Conservation (phyloP, 2,329 filamentous ascomycete species). For the Fusarium papillatum region DNA sequence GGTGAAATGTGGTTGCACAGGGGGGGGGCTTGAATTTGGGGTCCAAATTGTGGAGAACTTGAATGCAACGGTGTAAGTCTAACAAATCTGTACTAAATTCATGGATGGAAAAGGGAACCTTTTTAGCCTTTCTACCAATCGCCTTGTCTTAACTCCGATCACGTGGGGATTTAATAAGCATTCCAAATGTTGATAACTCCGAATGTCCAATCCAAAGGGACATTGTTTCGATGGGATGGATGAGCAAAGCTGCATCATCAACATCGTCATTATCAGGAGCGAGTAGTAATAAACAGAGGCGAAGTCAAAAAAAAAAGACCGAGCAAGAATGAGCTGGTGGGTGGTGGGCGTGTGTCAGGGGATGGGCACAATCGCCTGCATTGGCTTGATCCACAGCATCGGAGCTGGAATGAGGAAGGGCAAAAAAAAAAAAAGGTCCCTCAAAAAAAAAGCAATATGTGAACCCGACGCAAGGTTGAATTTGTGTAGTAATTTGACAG, state of each 20-base stretch:
- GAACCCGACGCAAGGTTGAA: conserved; percentile 16
- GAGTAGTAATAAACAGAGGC: not conserved
- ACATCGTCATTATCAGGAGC: not conserved
- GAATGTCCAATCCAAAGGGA: not conserved
- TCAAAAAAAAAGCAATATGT: conserved; percentile 8
- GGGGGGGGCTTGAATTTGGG: conserved; percentile 13
- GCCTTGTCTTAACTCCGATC: conserved; percentile 11
- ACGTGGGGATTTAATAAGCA: not conserved
- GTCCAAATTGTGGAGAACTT: conserved; percentile 1
- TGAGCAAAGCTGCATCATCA: not conserved
- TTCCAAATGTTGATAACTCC: not conserved
- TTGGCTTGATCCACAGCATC: conserved; percentile 30
- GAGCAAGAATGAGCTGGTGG: not conserved
- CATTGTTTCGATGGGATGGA: conserved; percentile 5
- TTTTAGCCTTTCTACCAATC: not conserved
- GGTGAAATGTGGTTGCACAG: not conserved
- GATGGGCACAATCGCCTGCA: conserved; percentile 28
- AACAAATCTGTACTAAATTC: not conserved
- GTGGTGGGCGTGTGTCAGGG: not conserved
- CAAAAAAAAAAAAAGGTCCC: not conserved
- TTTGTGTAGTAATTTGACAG: conserved; percentile 6
- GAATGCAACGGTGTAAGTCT: not conserved
- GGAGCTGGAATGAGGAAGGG: conserved; percentile 26
- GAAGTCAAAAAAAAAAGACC: not conserved
- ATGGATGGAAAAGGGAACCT: not conserved